Evolutionary conservation across 2,329 filamentous ascomycete genomes (phyloP), one percentile per base, ranked within the genome.

Genomic region (Aureobasidium sp.): DNA sequence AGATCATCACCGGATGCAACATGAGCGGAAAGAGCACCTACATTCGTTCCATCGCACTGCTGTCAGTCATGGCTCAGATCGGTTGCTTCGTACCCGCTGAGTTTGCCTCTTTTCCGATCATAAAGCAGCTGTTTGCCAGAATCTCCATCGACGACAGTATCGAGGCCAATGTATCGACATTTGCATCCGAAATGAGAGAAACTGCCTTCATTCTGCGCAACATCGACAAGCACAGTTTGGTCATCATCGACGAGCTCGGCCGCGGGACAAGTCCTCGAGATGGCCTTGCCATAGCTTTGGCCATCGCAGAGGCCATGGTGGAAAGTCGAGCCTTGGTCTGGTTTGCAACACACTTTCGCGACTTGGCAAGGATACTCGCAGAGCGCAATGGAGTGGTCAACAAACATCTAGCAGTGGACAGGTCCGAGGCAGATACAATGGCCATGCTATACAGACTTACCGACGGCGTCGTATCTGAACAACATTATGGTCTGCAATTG

Each of bases 11-110:
- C 0, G 93, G 94, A 3, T 95, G 90, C 72, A 99, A 99, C 68
- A 99, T 99, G 94, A 96, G 91, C 67, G 94, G 92, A 0, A 99
- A 97, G 73, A 96, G 89, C 65, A 99, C 92, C 0, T 97, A 97
- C 69, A 96, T 97, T 65, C 86, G 91, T 54, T 87, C 89, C 1
- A 80, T 96, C 29, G 90, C 93, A 0, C 77, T 99, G 36, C 84
- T 95, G 70, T 85, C 89, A 49, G 86, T 99, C 62, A 97, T 99
- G 91, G 91, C 91, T 0, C 94, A 99, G 69, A 86, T 97, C 57
- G 93, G 92, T 3, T 89, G 86, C 67, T 97, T 95, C 71, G 88
- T 97, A 1, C 94, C 94, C 0, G 93, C 91, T 0, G 80, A 86
- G 34, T 94, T 90, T 69, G 94, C 91, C 0, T 85, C 86, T 0